Percentiles rank a stretch among this genome's conserved stretches.
phyloP scores from a whole-genome alignment of 2,329 filamentous ascomycete genomes.

The Trichoderma brevicompactum region DNA sequence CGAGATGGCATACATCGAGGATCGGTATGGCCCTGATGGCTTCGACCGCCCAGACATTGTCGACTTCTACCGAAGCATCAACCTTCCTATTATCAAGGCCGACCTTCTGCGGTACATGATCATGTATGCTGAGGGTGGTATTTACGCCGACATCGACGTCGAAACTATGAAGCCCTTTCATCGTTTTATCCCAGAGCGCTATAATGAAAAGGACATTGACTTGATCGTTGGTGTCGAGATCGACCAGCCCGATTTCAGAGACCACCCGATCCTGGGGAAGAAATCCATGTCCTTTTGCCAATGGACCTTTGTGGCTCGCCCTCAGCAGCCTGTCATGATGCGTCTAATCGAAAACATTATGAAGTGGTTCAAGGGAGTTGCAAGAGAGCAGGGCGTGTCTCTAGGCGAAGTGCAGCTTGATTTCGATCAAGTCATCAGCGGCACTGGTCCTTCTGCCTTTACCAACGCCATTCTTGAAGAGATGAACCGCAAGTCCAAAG shows the following conservation, averaged over 20 bases:
- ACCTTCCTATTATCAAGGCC: slow-evolving; percentile 66
- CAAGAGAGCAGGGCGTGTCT: slow-evolving; percentile 60
- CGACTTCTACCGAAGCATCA: slow-evolving; percentile 62
- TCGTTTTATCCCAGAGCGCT: slow-evolving; percentile 54
- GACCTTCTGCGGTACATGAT: slow-evolving; percentile 72
- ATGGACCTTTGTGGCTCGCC: slow-evolving; percentile 75
- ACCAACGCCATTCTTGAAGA: slow-evolving; percentile 67
- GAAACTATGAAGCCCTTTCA: slow-evolving; percentile 43
- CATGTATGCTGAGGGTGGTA: slow-evolving; percentile 75
- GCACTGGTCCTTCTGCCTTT: slow-evolving; percentile 74
- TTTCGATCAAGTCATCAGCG: slow-evolving; percentile 73
- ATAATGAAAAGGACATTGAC: slow-evolving; percentile 66
- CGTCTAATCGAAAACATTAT: slow-evolving; percentile 70
- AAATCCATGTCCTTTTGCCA: slow-evolving; percentile 75
- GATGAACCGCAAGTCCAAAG: slow-evolving; percentile 56
- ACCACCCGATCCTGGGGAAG: slow-evolving; percentile 67
- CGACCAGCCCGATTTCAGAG: slow-evolving; percentile 66
- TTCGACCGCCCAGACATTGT: slow-evolving; percentile 70
- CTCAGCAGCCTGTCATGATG: slow-evolving; percentile 69
- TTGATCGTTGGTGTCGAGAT: slow-evolving; percentile 74
- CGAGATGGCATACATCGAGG: slow-evolving; percentile 68
- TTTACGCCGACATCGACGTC: slow-evolving; percentile 63
- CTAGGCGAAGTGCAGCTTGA: slow-evolving; percentile 67
- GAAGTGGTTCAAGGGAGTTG: slow-evolving; percentile 64
- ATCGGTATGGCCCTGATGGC: slow-evolving; percentile 66